Conservation (phyloP, 2,329 filamentous ascomycete species). For the Fusarium citri region DNA sequence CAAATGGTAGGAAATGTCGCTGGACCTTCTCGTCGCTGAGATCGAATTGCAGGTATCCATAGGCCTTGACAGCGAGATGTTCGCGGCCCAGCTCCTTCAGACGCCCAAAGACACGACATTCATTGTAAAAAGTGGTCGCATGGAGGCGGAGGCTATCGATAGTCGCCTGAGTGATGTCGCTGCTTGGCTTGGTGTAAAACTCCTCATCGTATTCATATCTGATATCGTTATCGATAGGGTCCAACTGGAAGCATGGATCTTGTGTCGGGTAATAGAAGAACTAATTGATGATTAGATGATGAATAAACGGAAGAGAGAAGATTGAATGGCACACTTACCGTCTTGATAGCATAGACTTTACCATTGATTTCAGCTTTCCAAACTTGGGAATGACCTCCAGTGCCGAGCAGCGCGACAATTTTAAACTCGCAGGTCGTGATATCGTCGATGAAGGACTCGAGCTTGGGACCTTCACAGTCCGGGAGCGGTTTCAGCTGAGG, state of each 20-base stretch:
- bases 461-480: not conserved
- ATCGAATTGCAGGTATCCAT: not conserved
- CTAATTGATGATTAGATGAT: not conserved
- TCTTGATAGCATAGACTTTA: not conserved
- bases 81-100: not conserved
- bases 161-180: not conserved
- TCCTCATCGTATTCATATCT: not conserved
- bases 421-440: not conserved
- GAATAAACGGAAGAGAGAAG: not conserved
- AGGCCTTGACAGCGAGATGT: not conserved
- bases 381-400: not conserved
- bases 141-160: not conserved
- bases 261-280: not conserved
- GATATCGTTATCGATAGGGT: not conserved
- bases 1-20: not conserved
- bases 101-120: not conserved
- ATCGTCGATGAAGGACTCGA: not conserved
- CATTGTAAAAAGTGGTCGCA: not conserved
- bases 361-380: not conserved
- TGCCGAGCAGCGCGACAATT: not conserved
- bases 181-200: not conserved
- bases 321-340: not conserved
- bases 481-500: not conserved
- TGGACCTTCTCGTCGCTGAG: not conserved
- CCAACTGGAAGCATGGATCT: rapidly evolving